Base-by-base conservation (phyloP, 495 filamentous ascomycete genomes). In the Beverwykella pulmonaria region DNA sequence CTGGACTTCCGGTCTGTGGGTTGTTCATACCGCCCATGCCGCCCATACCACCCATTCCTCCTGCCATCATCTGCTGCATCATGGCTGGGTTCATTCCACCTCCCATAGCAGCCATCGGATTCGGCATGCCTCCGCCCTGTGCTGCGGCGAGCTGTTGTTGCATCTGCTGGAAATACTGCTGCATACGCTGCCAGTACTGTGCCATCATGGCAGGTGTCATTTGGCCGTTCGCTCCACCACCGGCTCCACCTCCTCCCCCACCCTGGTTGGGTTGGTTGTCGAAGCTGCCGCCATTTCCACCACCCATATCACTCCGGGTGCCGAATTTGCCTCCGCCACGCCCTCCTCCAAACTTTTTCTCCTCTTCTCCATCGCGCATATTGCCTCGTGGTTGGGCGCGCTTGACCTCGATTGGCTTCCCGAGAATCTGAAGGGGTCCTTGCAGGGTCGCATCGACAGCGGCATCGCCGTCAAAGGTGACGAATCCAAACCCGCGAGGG, bases 201-300 rank as follows among this genome's bases (percentile, higher is more conserved):
- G 94, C 94, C 92, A 98, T 97, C 84, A 96, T 86, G 73, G 95
- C 91, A 0, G 94, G 94, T 9, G 90, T 92, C 87, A 98, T 92
- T 6, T 41, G 15, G 30, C 89, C 88, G 47, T 77, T 78, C 23
- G 39, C 58, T 3, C 44, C 67, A 52, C 68, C 30, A 34, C 5
- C 30, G 12, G 5, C 39, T 15, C 63, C 17, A 61, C 47, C 46
- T 52, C 23, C 15, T 54, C 65, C 55, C 69, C 29, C 60, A 22
- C 15, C 65, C 32, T 67, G 68, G 36, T 64, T 56, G 12, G 68
- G 49, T 23, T 70, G 59, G 73, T 81, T 77, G 44, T 79, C 77
- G 44, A 64, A 77, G 65, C 79, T 77, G 39, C 39, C 39, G 25
- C 44, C 68, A 41, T 76, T 72, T 26, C 72, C 62, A 29, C 84